These are phyloP conservation scores for Ustilago shanxiensis DNA, from an alignment of 1,284 basidiomycete genomes.

Conservation along the genomic window DNA sequence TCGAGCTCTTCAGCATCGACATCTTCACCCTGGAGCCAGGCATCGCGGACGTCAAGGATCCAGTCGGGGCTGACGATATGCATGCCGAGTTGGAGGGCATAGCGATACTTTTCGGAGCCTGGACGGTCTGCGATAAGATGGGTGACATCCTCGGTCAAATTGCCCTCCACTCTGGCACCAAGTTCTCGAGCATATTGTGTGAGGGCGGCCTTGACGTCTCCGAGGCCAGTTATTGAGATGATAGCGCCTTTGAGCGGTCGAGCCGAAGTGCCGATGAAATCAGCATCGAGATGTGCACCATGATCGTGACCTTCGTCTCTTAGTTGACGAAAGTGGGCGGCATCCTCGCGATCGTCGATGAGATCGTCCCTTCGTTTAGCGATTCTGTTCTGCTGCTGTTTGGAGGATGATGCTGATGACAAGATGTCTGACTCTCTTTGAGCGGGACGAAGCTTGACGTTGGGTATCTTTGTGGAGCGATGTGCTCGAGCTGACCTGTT, in stretches of 20 bases:
- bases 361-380: conserved; percentile 20
- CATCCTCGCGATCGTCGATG: conserved; percentile 58
- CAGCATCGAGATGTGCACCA: conserved; percentile 59
- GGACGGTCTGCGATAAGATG: conserved; percentile 80
- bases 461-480: conserved; percentile 68
- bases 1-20: conserved; percentile 78
- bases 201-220: conserved; percentile 77
- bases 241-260: conserved; percentile 77
- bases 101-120: conserved; percentile 85
- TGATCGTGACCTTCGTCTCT: conserved; percentile 66
- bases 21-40: conserved; percentile 82
- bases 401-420: conserved; percentile 15
- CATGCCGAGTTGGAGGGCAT: conserved; percentile 80
- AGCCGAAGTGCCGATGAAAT: conserved; percentile 65
- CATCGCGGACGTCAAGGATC: conserved; percentile 78
- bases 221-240: conserved; percentile 80
- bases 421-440: conserved; percentile 8
- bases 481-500: conserved; percentile 58
- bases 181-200: conserved; percentile 81
- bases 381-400: conserved; percentile 20
- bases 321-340: conserved; percentile 53
- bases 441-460: conserved; percentile 65
- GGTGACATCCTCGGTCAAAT: conserved; percentile 83
- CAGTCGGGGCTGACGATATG: conserved; percentile 81
- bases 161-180: conserved; percentile 77